Evolutionary conservation across 1,284 basidiomycete species (phyloP), one percentile per base, ranked within the genome.

Genomic region (Ganoderma multipileum): DNA sequence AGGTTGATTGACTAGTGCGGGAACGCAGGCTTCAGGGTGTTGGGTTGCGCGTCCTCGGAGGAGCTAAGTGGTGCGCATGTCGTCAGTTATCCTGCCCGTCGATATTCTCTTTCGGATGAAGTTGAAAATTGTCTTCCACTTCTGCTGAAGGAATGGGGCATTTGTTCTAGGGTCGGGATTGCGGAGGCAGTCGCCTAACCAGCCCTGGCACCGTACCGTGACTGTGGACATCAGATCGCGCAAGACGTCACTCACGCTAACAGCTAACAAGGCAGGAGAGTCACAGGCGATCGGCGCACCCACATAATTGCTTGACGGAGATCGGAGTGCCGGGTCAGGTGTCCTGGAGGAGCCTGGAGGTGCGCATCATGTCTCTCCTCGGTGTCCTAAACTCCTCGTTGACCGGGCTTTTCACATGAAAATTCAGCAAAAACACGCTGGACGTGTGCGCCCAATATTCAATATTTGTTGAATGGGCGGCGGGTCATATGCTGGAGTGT

Each of bases 361-460:
- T 55, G 14, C 18, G 28, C 12, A 11, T 55, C 14, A 16, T 20
- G 28, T 26, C 52, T 30, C 52, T 54, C 14, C 14, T 30, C 52
- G 14, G 52, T 55, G 28, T 55, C 16, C 16, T 2, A 33, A 33
- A 55, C 26, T 30, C 52, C 26, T 33, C 14, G 18, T 11, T 55
- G 28, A 55, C 52, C 52, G 28, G 52, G 28, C 26, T 55, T 55
- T 55, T 55, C 52, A 55, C 52, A 55, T 55, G 52, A 9, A 55
- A 55, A 18, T 33, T 26, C 52, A 18, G 26, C 16, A 26, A 47
- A 23, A 47, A 47, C n/a, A 50, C 23, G 23, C 47, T 26, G 47
- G 1, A 30, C 28, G 16, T 18, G 5, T 28, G 52, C 7, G 28
- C 16, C 6, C 16, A 33, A 30, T 30, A 30, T 42, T 42, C 16